Evolutionary conservation across 108 stramenopile species (phyloP).

Genomic region (Cyclotella cryptica): DNA sequence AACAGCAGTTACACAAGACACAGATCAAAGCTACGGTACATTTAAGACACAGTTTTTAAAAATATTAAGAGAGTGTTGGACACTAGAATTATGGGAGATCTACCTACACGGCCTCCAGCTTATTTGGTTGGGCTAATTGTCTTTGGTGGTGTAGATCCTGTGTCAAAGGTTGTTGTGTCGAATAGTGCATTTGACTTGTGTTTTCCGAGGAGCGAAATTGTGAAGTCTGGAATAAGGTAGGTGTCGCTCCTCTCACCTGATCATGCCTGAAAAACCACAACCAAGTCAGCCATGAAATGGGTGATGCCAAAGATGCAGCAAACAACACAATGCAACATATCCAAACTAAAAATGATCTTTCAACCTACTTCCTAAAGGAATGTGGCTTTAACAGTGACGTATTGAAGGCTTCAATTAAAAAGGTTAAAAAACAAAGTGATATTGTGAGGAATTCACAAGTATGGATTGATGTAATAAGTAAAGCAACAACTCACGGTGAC

Average conservation of each 20-base stretch:
- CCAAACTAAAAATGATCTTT: too few relatives aligned
- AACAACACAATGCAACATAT: too few relatives aligned
- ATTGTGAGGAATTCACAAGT: too few relatives aligned
- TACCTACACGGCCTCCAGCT: background rate
- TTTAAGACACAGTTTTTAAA: constrained; percentile 17
- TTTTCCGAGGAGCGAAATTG: constrained; percentile 17
- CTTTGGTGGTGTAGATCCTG: constrained; percentile 32
- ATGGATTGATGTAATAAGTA: too few relatives aligned
- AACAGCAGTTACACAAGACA: constrained; percentile 17
- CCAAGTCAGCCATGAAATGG: too few relatives aligned
- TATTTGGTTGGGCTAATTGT: constrained; percentile 21
- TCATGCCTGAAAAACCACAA: constrained; percentile 2
- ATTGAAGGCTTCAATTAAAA: too few relatives aligned
- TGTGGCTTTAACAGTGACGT: too few relatives aligned
- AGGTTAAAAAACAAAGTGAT: too few relatives aligned
- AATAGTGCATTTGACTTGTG: constrained; percentile 13
- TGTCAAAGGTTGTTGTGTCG: background rate
- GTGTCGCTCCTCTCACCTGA: constrained; percentile 2
- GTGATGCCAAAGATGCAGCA: too few relatives aligned
- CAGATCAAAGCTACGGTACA: constrained; percentile 28
- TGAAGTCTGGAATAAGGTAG: constrained; percentile 17
- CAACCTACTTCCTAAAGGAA: too few relatives aligned
- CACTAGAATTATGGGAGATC: background rate
- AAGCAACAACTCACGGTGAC: too few relatives aligned
- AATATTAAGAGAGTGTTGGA: constrained; percentile 10